A percentile compares a stretch with the other conserved stretches of the same genome.
Evolutionary conservation across 257 asterid genomes (phyloP).

Genomic region (Plectranthus barbatus): DNA sequence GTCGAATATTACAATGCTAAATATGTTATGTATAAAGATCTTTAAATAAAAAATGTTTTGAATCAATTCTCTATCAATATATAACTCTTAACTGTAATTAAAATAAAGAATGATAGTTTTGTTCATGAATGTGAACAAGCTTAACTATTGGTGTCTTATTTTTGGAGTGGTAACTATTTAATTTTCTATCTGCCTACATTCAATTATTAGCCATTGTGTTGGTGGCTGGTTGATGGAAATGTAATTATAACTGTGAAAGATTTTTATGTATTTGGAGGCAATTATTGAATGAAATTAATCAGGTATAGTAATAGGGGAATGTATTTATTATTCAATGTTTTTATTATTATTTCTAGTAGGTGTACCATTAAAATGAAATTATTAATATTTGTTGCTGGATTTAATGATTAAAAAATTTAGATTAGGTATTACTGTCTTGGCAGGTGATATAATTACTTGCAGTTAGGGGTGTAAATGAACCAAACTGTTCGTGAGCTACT

Average conservation of each 20-base stretch:
- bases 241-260: background rate
- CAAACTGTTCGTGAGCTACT: too few relatives aligned
- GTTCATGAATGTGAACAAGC: slow-evolving; percentile 8
- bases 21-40: too few relatives aligned
- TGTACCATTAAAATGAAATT: background rate
- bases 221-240: slow-evolving; percentile 17
- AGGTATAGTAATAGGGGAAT: slow-evolving; percentile 3
- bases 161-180: background rate
- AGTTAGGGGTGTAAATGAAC: too few relatives aligned
- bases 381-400: slow-evolving; percentile 10
- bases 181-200: slow-evolving; percentile 5
- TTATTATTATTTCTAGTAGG: background rate
- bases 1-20: too few relatives aligned
- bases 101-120: slow-evolving; percentile 18
- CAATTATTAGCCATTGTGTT: slow-evolving; percentile 11
- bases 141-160: too few relatives aligned
- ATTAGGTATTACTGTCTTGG: slow-evolving; percentile 1
- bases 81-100: too few relatives aligned
- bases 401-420: background rate
- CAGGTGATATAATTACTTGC: too few relatives aligned
- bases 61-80: too few relatives aligned
- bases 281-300: slow-evolving; percentile 11
- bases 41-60: too few relatives aligned
- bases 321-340: background rate
- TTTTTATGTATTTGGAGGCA: background rate